These are phyloP conservation scores for Chondrostereum purpureum DNA, from an alignment of 1,284 basidiomycete species.

Conservation along the genomic window DNA sequence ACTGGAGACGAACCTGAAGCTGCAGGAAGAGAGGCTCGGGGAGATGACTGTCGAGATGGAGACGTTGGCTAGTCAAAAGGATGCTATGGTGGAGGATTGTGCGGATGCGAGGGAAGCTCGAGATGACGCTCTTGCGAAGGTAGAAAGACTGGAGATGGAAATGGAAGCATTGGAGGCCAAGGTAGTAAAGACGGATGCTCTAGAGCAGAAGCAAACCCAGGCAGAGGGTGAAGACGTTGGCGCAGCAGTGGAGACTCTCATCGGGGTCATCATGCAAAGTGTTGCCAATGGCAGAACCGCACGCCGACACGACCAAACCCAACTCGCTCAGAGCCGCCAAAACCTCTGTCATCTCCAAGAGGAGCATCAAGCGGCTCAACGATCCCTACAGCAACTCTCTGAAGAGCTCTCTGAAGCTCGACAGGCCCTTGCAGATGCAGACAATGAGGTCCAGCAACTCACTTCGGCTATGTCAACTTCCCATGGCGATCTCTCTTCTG, in stretches of 20 bases:
- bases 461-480: slow-evolving; percentile 27
- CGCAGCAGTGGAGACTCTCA: slow-evolving; percentile 26
- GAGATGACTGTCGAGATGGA: slow-evolving; percentile 67
- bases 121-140: slow-evolving; percentile 47
- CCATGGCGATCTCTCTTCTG: slow-evolving; percentile 13
- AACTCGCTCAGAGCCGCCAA: not conserved
- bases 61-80: slow-evolving; percentile 53
- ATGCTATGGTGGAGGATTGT: slow-evolving; percentile 76
- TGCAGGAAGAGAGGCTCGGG: slow-evolving; percentile 64
- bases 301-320: slow-evolving; percentile 16
- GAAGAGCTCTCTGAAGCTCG: slow-evolving; percentile 4
- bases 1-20: slow-evolving; percentile 60
- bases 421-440: slow-evolving; percentile 6
- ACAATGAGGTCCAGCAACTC: slow-evolving; percentile 19
- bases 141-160: slow-evolving; percentile 52
- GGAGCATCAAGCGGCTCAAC: slow-evolving; percentile 2
- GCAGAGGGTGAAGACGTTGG: no score
- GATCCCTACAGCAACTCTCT: slow-evolving; percentile 1
- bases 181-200: slow-evolving; percentile 24
- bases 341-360: slow-evolving; percentile 1
- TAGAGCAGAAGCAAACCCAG: no score
- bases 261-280: slow-evolving; percentile 30
- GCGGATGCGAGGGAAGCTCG: slow-evolving; percentile 63
- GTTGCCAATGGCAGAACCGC: slow-evolving; percentile 20
- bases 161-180: slow-evolving; percentile 33